Base-by-base conservation (phyloP, 164 flowering plant genomes). In the Nelumbo lutea region DNA sequence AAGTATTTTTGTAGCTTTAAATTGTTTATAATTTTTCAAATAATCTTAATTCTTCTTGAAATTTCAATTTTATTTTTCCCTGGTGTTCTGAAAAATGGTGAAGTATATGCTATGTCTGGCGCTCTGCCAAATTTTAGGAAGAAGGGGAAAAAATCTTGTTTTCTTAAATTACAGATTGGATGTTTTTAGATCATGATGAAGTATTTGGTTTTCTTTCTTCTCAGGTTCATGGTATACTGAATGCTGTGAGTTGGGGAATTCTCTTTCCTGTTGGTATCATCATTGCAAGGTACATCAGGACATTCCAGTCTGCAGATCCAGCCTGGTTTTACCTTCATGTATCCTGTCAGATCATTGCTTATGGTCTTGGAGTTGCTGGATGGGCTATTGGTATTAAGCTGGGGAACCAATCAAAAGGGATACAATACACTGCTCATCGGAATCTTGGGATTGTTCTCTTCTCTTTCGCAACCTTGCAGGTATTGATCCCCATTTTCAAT, bases 291-390 rank as follows among this genome's bases (percentile, higher is more conserved):
- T 87, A 90, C 71, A 0, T 88, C 68, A 86, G 80, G 58, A 66
- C 80, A 9, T 83, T 88, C 65, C 72, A 77, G 66, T 79, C 84
- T 5, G 91, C 89, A 1, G 90, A 87, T 70, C 96, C 96, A 2
- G 88, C 87, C 1, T 92, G 97, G 97, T 90, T 92, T 72, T 88
- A 92, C 78, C 83, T 86, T 42, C 97, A 92, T 77, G 79, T 73
- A 5, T 65, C 62, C 65, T 92, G 92, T 79, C 97, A 90, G 60
- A 8, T 77, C 10, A 84, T 89, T 39, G 91, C 84, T 4, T 92
- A 87, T 70, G 82, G 78, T 59, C 75, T 92, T 59, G 97, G 97
- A 46, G 91, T 88, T 40, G 91, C 93, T 42, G 97, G 96, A 5
- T 88, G 94, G 92, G 92, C 61, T 14, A 90, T 93, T 13, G 96